Conservation (phyloP, 2,329 filamentous ascomycete species). For the Bretziella fagacearum region DNA sequence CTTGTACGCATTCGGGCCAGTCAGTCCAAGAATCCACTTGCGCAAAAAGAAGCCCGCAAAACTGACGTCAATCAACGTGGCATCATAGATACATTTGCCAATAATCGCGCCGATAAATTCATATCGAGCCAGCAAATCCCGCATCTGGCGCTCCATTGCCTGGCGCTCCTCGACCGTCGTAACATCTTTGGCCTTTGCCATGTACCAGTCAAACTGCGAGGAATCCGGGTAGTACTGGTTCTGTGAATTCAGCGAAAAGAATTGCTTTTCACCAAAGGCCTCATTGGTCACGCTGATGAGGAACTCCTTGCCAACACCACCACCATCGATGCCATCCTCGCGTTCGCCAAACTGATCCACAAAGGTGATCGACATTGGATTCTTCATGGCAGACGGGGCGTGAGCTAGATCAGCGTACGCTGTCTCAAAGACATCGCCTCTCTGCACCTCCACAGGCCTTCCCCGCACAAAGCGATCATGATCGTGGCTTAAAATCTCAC, state of each 20-base stretch:
- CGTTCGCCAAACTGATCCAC: constrained; percentile 73
- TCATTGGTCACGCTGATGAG: constrained; percentile 74
- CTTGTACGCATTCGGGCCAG: constrained; percentile 44
- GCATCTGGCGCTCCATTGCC: background rate
- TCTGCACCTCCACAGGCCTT: background rate
- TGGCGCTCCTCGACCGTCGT: background rate
- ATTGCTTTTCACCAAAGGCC: constrained; percentile 50
- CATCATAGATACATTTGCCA: constrained; percentile 94
- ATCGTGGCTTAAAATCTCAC: constrained; percentile 18
- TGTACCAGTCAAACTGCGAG: constrained; percentile 51
- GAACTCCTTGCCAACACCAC: constrained; percentile 95
- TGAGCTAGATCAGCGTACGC: constrained; percentile 70
- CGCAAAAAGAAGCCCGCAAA: constrained; percentile 94
- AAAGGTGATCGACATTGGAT: constrained; percentile 93
- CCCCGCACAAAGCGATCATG: too few species aligned
- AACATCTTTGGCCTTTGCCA: constrained; percentile 33
- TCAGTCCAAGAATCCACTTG: constrained; percentile 63
- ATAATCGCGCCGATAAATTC: constrained; percentile 88
- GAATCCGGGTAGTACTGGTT: constrained; percentile 80
- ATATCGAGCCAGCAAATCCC: constrained; percentile 50
- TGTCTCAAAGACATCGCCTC: constrained; percentile 71
- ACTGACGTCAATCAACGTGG: constrained; percentile 78
- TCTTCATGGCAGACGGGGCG: constrained; percentile 69
- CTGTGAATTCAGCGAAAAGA: constrained; percentile 64
- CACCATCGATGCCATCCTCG: constrained; percentile 91